Evolutionary conservation across 1,139 yeast genomes (phyloP), one percentile per base, ranked within the genome.

Genomic region (Candida smagusa): DNA sequence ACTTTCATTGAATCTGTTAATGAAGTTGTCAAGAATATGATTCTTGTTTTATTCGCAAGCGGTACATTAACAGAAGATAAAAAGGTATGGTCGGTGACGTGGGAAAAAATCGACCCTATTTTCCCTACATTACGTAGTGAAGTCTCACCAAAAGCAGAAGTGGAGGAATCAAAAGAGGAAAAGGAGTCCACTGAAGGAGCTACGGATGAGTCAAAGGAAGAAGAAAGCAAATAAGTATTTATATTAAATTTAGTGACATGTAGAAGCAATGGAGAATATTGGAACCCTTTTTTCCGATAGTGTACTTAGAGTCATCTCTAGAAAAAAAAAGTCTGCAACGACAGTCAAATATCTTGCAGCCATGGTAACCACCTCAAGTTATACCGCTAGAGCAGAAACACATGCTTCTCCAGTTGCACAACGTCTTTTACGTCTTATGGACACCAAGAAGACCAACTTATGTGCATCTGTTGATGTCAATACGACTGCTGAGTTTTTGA

Each of bases 401-500:
- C 96, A 88, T 54, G 64, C 78, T 1, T 84, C 95, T 12, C 83
- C 92, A 2, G 83, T 92, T 13, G 97, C 96, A 1, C 66, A 76
- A 39, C 78, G 87, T 44, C 76, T 94, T 34, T 72, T 94, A 44
- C 63, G 62, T 22, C 72, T 90, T 33, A 89, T 90, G 86, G 88
- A 83, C 37, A 58, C 66, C 33, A 94, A 94, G 61, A 69, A 87
- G 59, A 77, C 96, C 41, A 94, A 92, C 53, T 73, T 94, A 43
- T 94, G 98, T 69, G 97, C 97, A 12, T 89, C 97, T n/a, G 78
- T 90, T 16, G 99, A 94, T 59, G 95, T 92, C 13, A 76, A 78
- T 43, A 79, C 85, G 28, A 88, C 97, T 5, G 56, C 58, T 6
- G 96, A 90, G 54, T 74, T 94, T 40, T 70, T 94, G 38, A 53